phyloP scores from a whole-genome alignment of 1,139 yeast species.

The Taphrina confusa region DNA sequence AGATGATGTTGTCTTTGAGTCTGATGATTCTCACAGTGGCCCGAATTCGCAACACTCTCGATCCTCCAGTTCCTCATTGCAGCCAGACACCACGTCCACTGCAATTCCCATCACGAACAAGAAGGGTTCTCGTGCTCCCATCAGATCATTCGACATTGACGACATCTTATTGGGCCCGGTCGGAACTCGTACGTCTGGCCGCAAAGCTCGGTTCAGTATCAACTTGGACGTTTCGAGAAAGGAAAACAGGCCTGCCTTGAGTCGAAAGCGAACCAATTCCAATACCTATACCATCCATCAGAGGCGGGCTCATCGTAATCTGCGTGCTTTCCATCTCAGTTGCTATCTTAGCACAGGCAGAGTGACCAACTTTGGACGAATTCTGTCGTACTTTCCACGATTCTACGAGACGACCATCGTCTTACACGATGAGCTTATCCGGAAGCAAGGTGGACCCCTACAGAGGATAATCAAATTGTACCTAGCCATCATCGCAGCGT shows the following conservation, averaged over 20 bases:
- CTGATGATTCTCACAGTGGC: not conserved
- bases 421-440: slow-evolving; percentile 35
- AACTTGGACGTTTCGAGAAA: slow-evolving; percentile 1
- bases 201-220: slow-evolving; percentile 29
- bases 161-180: slow-evolving; percentile 27
- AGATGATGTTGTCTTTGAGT: slow-evolving; percentile 21
- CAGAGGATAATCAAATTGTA: slow-evolving; percentile 35
- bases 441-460: slow-evolving; percentile 34
- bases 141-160: slow-evolving; percentile 20
- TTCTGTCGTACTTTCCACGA: slow-evolving; percentile 36
- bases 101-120: slow-evolving; percentile 16
- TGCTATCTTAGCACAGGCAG: slow-evolving; percentile 35
- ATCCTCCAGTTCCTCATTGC: slow-evolving; percentile 2
- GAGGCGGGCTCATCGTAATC: slow-evolving; percentile 13
- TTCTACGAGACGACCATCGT: slow-evolving; percentile 35
- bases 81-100: slow-evolving; percentile 1
- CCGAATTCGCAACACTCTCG: not conserved
- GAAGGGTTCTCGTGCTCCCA: slow-evolving; percentile 9
- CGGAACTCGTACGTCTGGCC: not conserved
- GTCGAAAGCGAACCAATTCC: slow-evolving; percentile 15
- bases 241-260: slow-evolving; percentile 24
- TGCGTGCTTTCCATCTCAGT: slow-evolving; percentile 26
- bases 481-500: slow-evolving; percentile 39
- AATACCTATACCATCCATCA: not conserved
- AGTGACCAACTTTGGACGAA: slow-evolving; percentile 34